Percentiles rank a stretch among this genome's conserved stretches.
Conservation (phyloP, 352 stramenopile genomes). For the Pythium rhizo-oryzae region DNA sequence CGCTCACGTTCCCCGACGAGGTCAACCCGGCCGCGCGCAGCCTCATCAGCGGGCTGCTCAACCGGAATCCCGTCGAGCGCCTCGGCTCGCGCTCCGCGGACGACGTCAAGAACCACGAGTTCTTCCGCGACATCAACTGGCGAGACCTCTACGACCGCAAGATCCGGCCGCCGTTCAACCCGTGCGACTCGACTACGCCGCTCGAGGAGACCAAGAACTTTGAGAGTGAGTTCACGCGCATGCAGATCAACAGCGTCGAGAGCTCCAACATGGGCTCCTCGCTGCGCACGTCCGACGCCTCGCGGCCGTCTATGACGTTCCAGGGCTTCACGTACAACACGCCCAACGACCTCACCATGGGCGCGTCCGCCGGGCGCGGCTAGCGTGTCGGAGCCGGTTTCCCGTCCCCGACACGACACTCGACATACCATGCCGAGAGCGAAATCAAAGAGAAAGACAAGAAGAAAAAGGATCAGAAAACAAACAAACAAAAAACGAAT, state of each 20-base stretch:
- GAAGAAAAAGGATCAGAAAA: not conserved
- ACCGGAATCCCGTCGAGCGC: constrained; percentile 77
- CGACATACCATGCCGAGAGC: not conserved
- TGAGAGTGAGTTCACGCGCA: constrained; percentile 90
- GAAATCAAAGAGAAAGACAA: not conserved
- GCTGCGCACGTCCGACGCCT: constrained; percentile 74
- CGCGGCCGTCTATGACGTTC: constrained; percentile 87
- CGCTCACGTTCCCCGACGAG: constrained; percentile 80
- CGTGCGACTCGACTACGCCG: constrained; percentile 62
- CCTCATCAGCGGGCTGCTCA: constrained; percentile 85
- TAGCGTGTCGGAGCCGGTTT: constrained; percentile 27
- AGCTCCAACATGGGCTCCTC: constrained; percentile 57
- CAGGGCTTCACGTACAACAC: constrained; percentile 91
- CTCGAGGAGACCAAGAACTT: constrained; percentile 90
- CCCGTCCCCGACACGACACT: not conserved
- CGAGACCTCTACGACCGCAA: constrained; percentile 83
- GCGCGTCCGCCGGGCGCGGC: constrained; percentile 55
- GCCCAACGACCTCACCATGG: constrained; percentile 84
- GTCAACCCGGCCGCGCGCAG: constrained; percentile 69
- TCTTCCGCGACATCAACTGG: constrained; percentile 85
- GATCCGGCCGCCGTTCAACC: constrained; percentile 84
- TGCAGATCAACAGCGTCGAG: constrained; percentile 89
- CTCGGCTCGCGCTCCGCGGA: constrained; percentile 76
- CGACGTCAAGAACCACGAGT: constrained; percentile 87
- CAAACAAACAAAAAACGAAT: constrained; percentile 10